phyloP scores from a whole-genome alignment of 2,329 filamentous ascomycete genomes.

The Penicillium carneum region DNA sequence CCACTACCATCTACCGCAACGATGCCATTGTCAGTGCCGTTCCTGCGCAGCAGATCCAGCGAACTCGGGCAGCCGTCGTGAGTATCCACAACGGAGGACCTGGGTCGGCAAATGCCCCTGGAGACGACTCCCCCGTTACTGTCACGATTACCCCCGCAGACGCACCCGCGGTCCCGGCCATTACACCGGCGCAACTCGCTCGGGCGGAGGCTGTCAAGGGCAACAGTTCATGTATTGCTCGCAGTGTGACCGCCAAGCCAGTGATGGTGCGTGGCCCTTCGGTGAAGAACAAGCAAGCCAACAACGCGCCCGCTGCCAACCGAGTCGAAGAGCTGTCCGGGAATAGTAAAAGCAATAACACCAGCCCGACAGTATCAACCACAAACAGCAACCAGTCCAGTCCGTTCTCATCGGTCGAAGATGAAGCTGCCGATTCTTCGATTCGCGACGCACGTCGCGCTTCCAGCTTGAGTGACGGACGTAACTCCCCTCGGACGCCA shows the following conservation, averaged over 20 bases:
- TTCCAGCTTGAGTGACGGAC: slow-evolving; percentile 25
- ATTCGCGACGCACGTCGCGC: slow-evolving; percentile 20
- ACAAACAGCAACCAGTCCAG: slow-evolving; percentile 31
- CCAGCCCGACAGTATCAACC: slow-evolving; percentile 28
- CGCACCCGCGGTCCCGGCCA: slow-evolving; percentile 75
- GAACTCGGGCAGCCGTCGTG: slow-evolving; percentile 89
- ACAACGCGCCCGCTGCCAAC: slow-evolving; percentile 30
- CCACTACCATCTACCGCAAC: slow-evolving; percentile 92
- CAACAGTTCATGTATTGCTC: slow-evolving; percentile 54
- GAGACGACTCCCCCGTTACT: slow-evolving; percentile 47
- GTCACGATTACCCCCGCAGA: slow-evolving; percentile 43
- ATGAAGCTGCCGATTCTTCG: slow-evolving; percentile 21
- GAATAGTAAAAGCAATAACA: slow-evolving; percentile 21
- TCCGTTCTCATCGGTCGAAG: slow-evolving; percentile 43
- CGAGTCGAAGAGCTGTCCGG: slow-evolving; percentile 31
- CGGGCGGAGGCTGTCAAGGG: slow-evolving; percentile 48
- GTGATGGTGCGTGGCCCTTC: slow-evolving; percentile 53
- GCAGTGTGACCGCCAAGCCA: slow-evolving; percentile 53
- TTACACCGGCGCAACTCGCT: slow-evolving; percentile 62
- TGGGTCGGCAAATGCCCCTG: slow-evolving; percentile 53
- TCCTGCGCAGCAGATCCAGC: slow-evolving; percentile 83
- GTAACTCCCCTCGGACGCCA: slow-evolving; percentile 42
- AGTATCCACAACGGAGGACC: slow-evolving; percentile 77
- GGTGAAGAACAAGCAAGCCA: slow-evolving; percentile 45
- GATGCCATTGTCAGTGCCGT: slow-evolving; percentile 80